Percentiles rank a stretch among this genome's conserved stretches.
phyloP scores from a whole-genome alignment of 768 basidiomycete genomes.

The Lactarius trivialis region DNA sequence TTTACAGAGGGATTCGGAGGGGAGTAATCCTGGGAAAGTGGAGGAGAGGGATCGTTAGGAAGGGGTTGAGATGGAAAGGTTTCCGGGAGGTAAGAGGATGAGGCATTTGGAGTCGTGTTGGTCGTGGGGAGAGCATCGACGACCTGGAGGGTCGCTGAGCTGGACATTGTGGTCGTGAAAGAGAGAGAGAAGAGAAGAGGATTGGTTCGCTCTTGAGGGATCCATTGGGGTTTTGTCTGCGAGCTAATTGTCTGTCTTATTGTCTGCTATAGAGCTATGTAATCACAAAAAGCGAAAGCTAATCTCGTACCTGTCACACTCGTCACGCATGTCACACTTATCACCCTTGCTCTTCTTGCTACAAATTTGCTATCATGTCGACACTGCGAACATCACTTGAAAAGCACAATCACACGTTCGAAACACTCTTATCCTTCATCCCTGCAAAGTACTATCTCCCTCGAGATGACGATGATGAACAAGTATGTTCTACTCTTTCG shows the following conservation, averaged over 20 bases:
- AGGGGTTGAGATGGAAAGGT: slow-evolving; percentile 22
- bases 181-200: slow-evolving; percentile 9
- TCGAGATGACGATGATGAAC: slow-evolving; percentile 57
- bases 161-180: slow-evolving; percentile 24
- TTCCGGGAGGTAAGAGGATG: slow-evolving; percentile 21
- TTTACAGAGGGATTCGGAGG: slow-evolving; percentile 37
- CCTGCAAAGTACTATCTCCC: slow-evolving; percentile 86
- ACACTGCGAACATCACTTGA: slow-evolving; percentile 59
- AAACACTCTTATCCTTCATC: slow-evolving; percentile 74
- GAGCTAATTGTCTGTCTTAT: slow-evolving; percentile 17
- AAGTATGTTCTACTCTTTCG: slow-evolving; percentile 36
- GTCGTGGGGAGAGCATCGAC: slow-evolving; percentile 21
- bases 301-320: neutral
- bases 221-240: slow-evolving; percentile 30
- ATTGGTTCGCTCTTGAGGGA: slow-evolving; percentile 1
- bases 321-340: neutral
- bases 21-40: slow-evolving; percentile 25
- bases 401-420: slow-evolving; percentile 81
- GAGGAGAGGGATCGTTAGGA: slow-evolving; percentile 22
- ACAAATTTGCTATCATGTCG: neutral
- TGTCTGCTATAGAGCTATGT: slow-evolving; percentile 15
- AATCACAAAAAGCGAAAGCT: slow-evolving; percentile 21
- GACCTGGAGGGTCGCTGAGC: slow-evolving; percentile 26
- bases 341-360: neutral
- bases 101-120: slow-evolving; percentile 25